Evolutionary conservation across 1,284 basidiomycete species (phyloP), one percentile per base, ranked within the genome.

Genomic region (Phylloboletellus chloephorus): DNA sequence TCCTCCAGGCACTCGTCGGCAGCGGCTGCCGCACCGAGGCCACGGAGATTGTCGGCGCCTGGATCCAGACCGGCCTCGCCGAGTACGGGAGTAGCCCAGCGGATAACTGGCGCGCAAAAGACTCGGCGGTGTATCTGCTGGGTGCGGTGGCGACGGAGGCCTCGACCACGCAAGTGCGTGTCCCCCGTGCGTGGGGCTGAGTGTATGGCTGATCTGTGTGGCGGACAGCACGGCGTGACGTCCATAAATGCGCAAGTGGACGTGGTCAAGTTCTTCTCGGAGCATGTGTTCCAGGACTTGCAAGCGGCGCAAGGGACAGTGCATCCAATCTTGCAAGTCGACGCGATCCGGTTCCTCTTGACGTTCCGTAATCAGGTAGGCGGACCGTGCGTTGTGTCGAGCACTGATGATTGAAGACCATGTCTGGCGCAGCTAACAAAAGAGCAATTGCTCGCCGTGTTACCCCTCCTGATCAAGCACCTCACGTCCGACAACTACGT

Each of bases 251-350:
- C 84, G 2, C 76, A 96, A 28, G 88, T 98, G 20, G 87, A 98
- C 60, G 87, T 98, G 17, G 88, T 98, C 51, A 76, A 90, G 51
- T 98, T 97, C 72, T 98, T 98, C 68, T 89, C 87, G 9, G 81
- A 93, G 34, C 81, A 97, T 61, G 86, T 98, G 11, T 88, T 86
- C 57, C 71, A 82, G 51, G 96, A 99, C 64, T 67, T 98, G 31
- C 85, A 94, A 60, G 82, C 86, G 2, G 66, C 69, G 1, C 69
- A 74, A 4, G 78, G 78, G 2, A 67, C 71, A 11, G 82, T 89
- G 0, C 85, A 96, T 58, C 88, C 93, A 4, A 91, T 98, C 53
- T 71, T 98, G 29, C 90, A 94, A 57, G 93, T 96, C 24, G 93
- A 98, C 62, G 93, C 94, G 4, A 98, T 98, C 63, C 84, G 90